These are phyloP conservation scores for Ceratocystis colombiana DNA, from an alignment of 2,329 filamentous ascomycete genomes.

Conservation along the genomic window DNA sequence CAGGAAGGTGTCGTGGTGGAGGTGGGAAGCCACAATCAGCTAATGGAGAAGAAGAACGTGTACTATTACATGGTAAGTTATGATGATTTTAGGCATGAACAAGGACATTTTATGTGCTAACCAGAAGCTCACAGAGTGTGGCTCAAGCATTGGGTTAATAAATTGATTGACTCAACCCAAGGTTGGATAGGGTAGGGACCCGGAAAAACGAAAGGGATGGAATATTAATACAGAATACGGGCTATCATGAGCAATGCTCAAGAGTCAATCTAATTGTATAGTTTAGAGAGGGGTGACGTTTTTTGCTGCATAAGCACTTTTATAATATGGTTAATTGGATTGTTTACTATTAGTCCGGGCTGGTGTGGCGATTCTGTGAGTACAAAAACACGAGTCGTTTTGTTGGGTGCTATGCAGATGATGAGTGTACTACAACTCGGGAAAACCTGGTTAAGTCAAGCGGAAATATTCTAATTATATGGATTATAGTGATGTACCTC, in stretches of 20 bases:
- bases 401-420: no score
- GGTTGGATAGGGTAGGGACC: not conserved
- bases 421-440: no score
- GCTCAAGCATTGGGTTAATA: constrained; percentile 19
- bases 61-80: constrained; percentile 44
- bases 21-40: constrained; percentile 39
- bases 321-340: constrained; percentile 7
- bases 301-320: constrained; percentile 7
- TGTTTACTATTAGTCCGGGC: not conserved
- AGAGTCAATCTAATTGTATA: constrained; percentile 19
- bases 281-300: constrained; percentile 9
- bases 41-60: constrained; percentile 42
- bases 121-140: constrained; percentile 7
- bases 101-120: not conserved
- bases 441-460: no score
- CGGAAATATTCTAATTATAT: no score
- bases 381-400: no score
- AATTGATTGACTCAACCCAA: not conserved
- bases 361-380: not conserved
- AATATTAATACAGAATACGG: not conserved
- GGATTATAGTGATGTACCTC: no score
- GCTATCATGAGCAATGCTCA: not conserved
- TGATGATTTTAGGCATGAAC: no score
- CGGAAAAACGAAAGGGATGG: not conserved
- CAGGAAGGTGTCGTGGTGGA: constrained; percentile 37